Evolutionary conservation across 2,329 filamentous ascomycete species (phyloP), one percentile per base, ranked within the genome.

Genomic region (Sporothrix pallida): DNA sequence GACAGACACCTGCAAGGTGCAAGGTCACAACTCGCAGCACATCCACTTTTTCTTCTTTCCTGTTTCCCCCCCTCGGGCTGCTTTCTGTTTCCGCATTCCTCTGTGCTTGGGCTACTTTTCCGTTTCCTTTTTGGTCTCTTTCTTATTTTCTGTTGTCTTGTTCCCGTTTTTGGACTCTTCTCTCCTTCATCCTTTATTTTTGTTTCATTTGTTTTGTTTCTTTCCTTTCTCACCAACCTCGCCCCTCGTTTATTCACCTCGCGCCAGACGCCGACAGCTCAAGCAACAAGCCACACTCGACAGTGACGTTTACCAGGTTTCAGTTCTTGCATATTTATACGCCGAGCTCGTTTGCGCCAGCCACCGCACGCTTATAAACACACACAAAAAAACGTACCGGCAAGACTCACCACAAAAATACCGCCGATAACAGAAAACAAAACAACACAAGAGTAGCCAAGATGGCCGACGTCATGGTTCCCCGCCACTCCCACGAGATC

Each of bases 401-500:
- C 7, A 10, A 46, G n/a, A 44, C 46, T 12, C 20, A 74, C 60
- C n/a, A 67, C 15, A 73, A 37, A 48, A 48, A n/a, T 52, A 58
- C 54, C 37, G 69, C 62, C 42, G 44, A 50, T 15, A 20, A 31
- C 37, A 42, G 15, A 6, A 37, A 72, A 31, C 65, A 69, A n/a
- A 17, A 48, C 48, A 54, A 62, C 23, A 4, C 4, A 15, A 17
- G 37, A 8, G 31, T 37, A 37, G 31, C 31, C 17, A 50, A 58
- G 1, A 75, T 76, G 75, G 71, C 70, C 23, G 74, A 73, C 1
- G 44, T 70, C 26, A 65, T 75, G 63, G 37, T 74, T 42, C 44
- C 74, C 4, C 75, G 70, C 15, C 52, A 37, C 26, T 75, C 76
- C 3, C 74, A 73, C 68, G 76, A 77, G 20, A 31, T 75, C 37